Percentiles rank a stretch among this genome's conserved stretches.
Evolutionary conservation across 345 rosid genomes (phyloP).

Genomic region (Geranium brycei): DNA sequence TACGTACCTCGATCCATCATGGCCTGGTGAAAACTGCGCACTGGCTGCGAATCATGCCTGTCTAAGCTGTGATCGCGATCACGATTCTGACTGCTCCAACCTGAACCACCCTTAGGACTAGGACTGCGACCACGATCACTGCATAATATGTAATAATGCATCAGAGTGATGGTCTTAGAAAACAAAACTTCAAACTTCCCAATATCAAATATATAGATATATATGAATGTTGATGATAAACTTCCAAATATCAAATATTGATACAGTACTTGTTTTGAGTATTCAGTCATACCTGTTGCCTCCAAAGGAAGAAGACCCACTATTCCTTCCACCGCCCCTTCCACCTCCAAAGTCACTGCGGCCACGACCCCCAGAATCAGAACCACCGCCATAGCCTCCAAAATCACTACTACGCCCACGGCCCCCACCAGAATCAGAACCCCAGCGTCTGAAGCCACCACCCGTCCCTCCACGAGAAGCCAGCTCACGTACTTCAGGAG

Average conservation of each 20-base stretch:
- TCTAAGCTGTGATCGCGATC: conserved; percentile 50
- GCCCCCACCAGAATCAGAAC: conserved; percentile 42
- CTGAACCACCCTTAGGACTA: conserved; percentile 22
- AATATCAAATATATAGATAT: too few relatives aligned
- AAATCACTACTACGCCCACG: conserved; percentile 39
- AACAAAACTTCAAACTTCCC: background rate
- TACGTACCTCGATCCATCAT: conserved; percentile 36
- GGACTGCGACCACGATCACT: conserved; percentile 13
- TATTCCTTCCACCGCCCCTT: conserved; percentile 32
- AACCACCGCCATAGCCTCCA: conserved; percentile 44
- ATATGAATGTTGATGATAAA: background rate
- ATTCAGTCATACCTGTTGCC: conserved; percentile 36
- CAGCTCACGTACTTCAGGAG: conserved; percentile 74
- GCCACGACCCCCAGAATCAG: conserved; percentile 47
- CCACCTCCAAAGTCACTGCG: conserved; percentile 46
- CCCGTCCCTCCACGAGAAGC: conserved; percentile 62
- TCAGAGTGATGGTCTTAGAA: background rate
- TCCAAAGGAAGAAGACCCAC: conserved; percentile 17
- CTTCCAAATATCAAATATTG: background rate
- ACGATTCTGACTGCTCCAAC: conserved; percentile 28
- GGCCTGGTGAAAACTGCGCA: conserved; percentile 55
- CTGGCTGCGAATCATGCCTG: conserved; percentile 30
- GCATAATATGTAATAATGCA: conserved; percentile 9
- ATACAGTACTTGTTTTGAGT: conserved; percentile 50
- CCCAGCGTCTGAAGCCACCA: conserved; percentile 73